These are phyloP conservation scores for Alternaria burnsii DNA, from an alignment of 2,329 filamentous ascomycete genomes.

Conservation along the genomic window DNA sequence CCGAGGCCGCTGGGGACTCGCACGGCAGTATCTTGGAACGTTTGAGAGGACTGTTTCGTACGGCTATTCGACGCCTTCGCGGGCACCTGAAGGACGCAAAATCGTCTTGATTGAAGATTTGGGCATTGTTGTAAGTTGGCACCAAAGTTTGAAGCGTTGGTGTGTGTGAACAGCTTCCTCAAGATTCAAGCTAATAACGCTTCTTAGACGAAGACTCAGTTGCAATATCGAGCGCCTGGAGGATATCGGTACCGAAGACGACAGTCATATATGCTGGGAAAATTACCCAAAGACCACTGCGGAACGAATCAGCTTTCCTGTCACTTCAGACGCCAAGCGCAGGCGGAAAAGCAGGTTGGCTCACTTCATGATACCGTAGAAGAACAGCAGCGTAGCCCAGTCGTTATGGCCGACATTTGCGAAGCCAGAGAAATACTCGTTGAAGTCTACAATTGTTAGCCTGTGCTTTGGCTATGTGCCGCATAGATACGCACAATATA, in stretches of 20 bases:
- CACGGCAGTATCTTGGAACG: not conserved
- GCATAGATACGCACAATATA: slow-evolving; percentile 66
- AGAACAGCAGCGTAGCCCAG: slow-evolving; percentile 59
- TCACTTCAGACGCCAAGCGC: not conserved
- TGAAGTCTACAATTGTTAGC: slow-evolving; percentile 59
- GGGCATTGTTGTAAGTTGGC: not conserved
- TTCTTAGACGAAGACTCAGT: slow-evolving; percentile 40
- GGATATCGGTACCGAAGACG: slow-evolving; percentile 67
- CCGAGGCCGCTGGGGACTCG: not conserved
- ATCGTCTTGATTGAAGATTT: not conserved
- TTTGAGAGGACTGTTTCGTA: not conserved
- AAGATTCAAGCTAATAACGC: slow-evolving; percentile 25
- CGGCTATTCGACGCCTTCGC: not conserved
- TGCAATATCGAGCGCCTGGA: slow-evolving; percentile 64
- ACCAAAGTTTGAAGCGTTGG: not conserved
- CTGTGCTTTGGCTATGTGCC: not conserved
- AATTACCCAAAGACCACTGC: slow-evolving; percentile 70
- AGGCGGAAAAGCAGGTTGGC: slow-evolving; percentile 32
- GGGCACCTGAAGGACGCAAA: slow-evolving; percentile 2
- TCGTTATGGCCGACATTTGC: slow-evolving; percentile 70
- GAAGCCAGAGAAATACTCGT: slow-evolving; percentile 69
- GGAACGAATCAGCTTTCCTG: slow-evolving; percentile 9
- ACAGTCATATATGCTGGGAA: slow-evolving; percentile 70
- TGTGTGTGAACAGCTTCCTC: not conserved
- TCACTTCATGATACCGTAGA: slow-evolving; percentile 75